Evolutionary conservation across 345 rosid species (phyloP).

Genomic region (Erodium maritimum): DNA sequence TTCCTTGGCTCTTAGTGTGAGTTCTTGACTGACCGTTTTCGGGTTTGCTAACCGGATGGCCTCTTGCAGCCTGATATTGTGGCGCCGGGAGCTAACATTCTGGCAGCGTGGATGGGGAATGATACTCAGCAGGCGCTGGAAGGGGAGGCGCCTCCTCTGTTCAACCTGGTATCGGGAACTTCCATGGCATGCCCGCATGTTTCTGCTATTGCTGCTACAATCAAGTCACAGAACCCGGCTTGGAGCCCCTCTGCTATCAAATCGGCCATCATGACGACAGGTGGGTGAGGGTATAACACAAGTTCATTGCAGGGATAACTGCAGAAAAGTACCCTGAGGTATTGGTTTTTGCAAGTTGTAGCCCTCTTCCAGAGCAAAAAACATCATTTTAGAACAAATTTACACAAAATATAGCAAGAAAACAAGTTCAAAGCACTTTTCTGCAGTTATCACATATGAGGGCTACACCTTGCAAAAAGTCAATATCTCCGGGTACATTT

Average conservation of each 20-base stretch:
- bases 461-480: too few relatives aligned
- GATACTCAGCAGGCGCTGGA: slow-evolving; percentile 19
- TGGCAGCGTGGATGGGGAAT: slow-evolving; percentile 72
- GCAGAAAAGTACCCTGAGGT: too few relatives aligned
- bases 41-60: background rate
- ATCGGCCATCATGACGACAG: slow-evolving; percentile 86
- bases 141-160: slow-evolving; percentile 36
- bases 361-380: too few relatives aligned
- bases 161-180: slow-evolving; percentile 57
- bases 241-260: slow-evolving; percentile 57
- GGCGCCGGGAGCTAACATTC: slow-evolving; percentile 65
- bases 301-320: too few relatives aligned
- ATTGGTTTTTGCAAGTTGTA: too few relatives aligned
- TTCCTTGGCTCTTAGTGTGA: background rate
- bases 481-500: too few relatives aligned
- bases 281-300: too few relatives aligned
- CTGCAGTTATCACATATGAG: too few relatives aligned
- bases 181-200: slow-evolving; percentile 85
- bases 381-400: too few relatives aligned
- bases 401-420: too few relatives aligned
- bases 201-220: slow-evolving; percentile 45
- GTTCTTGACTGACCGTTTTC: background rate
- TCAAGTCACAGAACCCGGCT: slow-evolving; percentile 47
- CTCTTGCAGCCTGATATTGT: slow-evolving; percentile 68
- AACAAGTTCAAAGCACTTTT: too few relatives aligned